Evolutionary conservation across 768 basidiomycete species (phyloP), one percentile per base, ranked within the genome.

Genomic region (Lactifluus subvellereus): DNA sequence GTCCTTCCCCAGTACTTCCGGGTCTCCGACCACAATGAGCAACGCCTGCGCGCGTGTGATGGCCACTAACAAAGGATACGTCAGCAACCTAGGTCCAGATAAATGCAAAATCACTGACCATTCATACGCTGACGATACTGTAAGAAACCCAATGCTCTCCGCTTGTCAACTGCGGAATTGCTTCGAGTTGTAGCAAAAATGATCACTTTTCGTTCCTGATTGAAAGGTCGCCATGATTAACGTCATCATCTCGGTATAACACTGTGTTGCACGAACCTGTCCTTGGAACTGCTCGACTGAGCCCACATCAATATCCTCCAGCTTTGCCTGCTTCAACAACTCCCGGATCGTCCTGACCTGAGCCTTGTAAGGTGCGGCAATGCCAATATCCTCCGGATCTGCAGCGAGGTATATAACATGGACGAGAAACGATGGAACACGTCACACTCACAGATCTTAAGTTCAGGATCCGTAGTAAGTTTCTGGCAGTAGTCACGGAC

Each of bases 11-110:
- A 87, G 77, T 4, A 85, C 79, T 4, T 73, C 70, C 0, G 86
- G 82, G 68, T 88, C 82, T 4, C 86, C 86, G 53, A 88, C 71
- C 52, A 87, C 74, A 64, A 87, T 80, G 16, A 88, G 77, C 5
- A 88, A 74, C 0, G 85, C 82, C 70, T 86, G 79, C 0, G 85
- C 84, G 13, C 86, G 83, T 0, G 86, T 89, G 14, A 89, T 72
- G 5, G 86, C 84, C 40, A 89, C 86, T 87, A 57, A 8, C 50
- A 32, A 8, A 20, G 45, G 42, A 18, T 43, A 11, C 18, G 40
- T 60, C 22, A 43, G 53, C 10, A 9, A n/a, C 32, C 54, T 13
- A 20, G 27, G 18, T 20, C 9, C 27, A 27, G 10, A 30, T 13
- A 30, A 8, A 33, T 20, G 30, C 13, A 35, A 22, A 3, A 43